Conservation (phyloP, 2,329 filamentous ascomycete genomes). For the Botrytis tulipae region DNA sequence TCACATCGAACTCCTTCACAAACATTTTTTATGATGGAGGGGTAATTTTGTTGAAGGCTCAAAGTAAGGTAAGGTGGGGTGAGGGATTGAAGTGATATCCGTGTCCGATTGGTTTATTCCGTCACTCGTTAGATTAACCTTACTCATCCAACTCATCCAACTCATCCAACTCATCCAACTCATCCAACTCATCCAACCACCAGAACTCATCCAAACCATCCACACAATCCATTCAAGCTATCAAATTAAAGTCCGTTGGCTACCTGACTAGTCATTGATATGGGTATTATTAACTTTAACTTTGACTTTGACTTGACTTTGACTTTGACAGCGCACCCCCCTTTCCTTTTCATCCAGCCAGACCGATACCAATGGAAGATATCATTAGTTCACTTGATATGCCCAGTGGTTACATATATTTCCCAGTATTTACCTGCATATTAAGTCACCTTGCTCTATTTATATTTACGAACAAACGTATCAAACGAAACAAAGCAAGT, state of each 20-base stretch:
- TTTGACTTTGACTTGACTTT: conserved; percentile 6
- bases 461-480: neutral
- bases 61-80: neutral
- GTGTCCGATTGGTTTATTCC: too few species aligned
- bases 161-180: neutral
- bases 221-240: neutral
- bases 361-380: neutral
- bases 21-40: neutral
- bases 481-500: neutral
- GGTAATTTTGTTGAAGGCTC: neutral
- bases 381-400: neutral
- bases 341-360: neutral
- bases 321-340: conserved; percentile 16
- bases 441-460: neutral
- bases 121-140: neutral
- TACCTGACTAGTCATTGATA: neutral
- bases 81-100: neutral
- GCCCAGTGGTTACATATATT: too few species aligned
- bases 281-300: neutral
- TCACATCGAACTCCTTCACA: neutral
- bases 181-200: too few species aligned
- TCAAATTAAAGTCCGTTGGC: neutral
- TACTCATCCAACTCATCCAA: neutral
- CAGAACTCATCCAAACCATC: neutral
- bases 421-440: neutral